Evolutionary conservation across 768 basidiomycete species (phyloP), one percentile per base, ranked within the genome.

Genomic region (Erythrobasidium yunnanense): DNA sequence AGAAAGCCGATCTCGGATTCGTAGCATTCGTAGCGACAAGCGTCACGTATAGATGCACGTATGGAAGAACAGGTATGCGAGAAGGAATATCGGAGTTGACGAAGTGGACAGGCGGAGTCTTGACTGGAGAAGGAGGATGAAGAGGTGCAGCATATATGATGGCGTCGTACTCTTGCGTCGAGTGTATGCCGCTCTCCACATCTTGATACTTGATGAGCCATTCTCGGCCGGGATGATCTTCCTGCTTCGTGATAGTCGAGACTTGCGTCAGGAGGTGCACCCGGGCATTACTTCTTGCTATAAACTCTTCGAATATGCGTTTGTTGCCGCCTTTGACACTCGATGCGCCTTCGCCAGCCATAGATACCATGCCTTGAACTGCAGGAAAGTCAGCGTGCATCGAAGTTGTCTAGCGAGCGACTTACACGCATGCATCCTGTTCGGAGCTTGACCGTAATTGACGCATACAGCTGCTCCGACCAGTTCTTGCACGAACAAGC

Each of bases 61-160:
- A 95, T 22, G 85, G 83, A 69, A 87, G 86, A 35, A 78, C 72
- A 1, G 85, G 84, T 32, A 90, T 81, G 51, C 79, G 79, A 2
- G 79, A 75, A 3, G 81, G 73, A 30, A 69, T 70, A 18, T 20
- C 4, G 4, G 69, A 58, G 65, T 72, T 68, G 52, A 62, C 42
- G 22, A 74, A 18, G 5, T 52, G 20, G 30, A 72, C 55, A 27
- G 1, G 17, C 33, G n/a, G 15, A 4, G 20, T 20, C 33, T 8
- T n/a, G 80, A 25, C 87, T 74, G 4, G 73, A 15, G 76, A 77
- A 1, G 87, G 81, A 27, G 80, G 83, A 76, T 88, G 84, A 79
- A 84, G 87, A 1, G 93, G 93, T 1, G 89, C 85, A 1, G 91
- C 90, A 58, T 95, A 79, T 73, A 97, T 85, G 63, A 96, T 81